phyloP scores from a whole-genome alignment of 768 basidiomycete genomes.

The Amanita inopinata region DNA sequence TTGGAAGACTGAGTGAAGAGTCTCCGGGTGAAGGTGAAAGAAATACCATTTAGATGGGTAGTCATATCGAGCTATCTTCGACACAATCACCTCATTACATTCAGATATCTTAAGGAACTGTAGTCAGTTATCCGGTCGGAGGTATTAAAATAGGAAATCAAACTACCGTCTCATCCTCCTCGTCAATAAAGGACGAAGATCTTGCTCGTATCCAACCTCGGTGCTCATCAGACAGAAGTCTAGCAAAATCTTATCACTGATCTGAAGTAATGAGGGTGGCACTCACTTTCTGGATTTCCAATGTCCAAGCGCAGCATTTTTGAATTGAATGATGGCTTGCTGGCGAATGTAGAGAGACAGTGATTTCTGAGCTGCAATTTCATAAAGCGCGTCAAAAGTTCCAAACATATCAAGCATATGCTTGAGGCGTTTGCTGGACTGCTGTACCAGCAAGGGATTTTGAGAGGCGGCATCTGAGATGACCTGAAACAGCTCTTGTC shows the following conservation, averaged over 20 bases:
- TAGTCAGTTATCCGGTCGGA: constrained; percentile 3
- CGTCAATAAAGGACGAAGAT: constrained; percentile 60
- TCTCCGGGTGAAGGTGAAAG: constrained; percentile 1
- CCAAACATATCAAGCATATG: constrained; percentile 59
- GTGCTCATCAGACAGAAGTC: constrained; percentile 62
- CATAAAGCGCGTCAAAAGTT: constrained; percentile 59
- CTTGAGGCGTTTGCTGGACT: constrained; percentile 52
- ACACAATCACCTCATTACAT: constrained; percentile 64
- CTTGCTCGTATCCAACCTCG: constrained; percentile 54
- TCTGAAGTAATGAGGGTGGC: not conserved
- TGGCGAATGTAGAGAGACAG: constrained; percentile 62
- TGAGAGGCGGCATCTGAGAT: constrained; percentile 66
- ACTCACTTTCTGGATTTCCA: constrained; percentile 74
- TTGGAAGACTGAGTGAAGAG: constrained; percentile 17
- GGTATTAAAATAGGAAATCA: not conserved
- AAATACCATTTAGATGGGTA: constrained; percentile 65
- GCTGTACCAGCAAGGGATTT: constrained; percentile 44
- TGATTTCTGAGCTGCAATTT: constrained; percentile 54
- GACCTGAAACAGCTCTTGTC: constrained; percentile 54
- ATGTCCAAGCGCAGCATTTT: constrained; percentile 63
- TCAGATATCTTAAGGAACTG: constrained; percentile 51
- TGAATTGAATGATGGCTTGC: constrained; percentile 84
- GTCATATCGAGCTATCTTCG: constrained; percentile 72
- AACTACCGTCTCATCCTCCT: constrained; percentile 65
- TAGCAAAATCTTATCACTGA: constrained; percentile 19